Conservation (phyloP, 768 basidiomycete genomes). For the Lactarius hatsudake region DNA sequence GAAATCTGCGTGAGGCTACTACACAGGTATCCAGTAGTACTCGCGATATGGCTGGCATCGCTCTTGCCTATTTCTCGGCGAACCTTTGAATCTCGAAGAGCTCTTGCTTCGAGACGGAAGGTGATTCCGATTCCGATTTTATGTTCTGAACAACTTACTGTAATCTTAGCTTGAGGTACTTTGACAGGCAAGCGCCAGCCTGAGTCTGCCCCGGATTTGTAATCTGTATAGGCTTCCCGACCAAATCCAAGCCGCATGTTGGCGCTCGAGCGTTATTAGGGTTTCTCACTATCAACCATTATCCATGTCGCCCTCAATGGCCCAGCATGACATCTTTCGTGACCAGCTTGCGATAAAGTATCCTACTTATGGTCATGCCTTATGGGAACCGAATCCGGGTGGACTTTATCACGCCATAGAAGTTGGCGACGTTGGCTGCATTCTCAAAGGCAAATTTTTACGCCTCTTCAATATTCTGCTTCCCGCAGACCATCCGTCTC, state of each 20-base stretch:
- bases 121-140: not conserved
- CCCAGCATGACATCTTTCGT: slow-evolving; percentile 15
- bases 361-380: slow-evolving; percentile 10
- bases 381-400: slow-evolving; percentile 24
- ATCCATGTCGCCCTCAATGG: not conserved
- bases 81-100: not conserved
- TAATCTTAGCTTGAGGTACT: too few relatives aligned
- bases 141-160: too few relatives aligned
- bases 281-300: not conserved
- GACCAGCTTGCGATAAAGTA: slow-evolving; percentile 4
- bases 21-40: not conserved
- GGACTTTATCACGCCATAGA: slow-evolving; percentile 12
- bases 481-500: slow-evolving; percentile 6
- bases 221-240: not conserved
- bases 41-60: not conserved
- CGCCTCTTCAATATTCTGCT: slow-evolving; percentile 24
- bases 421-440: slow-evolving; percentile 28
- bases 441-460: slow-evolving; percentile 24
- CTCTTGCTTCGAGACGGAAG: not conserved
- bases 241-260: not conserved
- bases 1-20: too few relatives aligned
- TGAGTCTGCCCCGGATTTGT: not conserved
- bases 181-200: too few relatives aligned
- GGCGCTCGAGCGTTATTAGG: not conserved
- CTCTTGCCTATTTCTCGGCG: not conserved